phyloP scores from a whole-genome alignment of 768 basidiomycete genomes.

The Hygrophoropsis aurantiaca region DNA sequence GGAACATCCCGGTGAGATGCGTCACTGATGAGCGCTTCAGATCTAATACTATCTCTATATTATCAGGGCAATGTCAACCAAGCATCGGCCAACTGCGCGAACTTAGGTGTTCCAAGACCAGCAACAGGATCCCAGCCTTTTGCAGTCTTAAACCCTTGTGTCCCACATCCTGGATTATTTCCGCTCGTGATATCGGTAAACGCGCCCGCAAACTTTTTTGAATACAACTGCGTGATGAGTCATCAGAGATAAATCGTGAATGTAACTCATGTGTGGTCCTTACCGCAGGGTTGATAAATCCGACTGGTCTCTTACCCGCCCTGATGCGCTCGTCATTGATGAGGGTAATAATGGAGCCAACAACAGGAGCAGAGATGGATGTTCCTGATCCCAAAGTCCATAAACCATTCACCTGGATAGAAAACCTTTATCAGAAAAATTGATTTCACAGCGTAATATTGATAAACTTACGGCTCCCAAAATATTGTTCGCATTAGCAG shows the following conservation, averaged over 20 bases:
- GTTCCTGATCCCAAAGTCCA: slow-evolving; percentile 49
- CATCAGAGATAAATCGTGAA: too few relatives aligned
- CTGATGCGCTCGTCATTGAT: slow-evolving; percentile 61
- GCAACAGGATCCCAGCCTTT: slow-evolving; percentile 39
- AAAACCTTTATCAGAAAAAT: too few relatives aligned
- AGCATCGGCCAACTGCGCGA: too few relatives aligned
- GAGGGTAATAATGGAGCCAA: slow-evolving; percentile 58
- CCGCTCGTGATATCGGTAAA: slow-evolving; percentile 53
- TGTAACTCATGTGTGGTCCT: too few relatives aligned
- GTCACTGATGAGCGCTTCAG: too few relatives aligned
- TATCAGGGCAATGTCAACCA: too few relatives aligned
- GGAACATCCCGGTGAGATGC: too few relatives aligned
- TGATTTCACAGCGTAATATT: too few relatives aligned
- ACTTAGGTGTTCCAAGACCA: slow-evolving; percentile 50
- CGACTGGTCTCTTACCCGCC: slow-evolving; percentile 45
- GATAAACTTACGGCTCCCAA: slow-evolving; percentile 12
- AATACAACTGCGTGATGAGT: slow-evolving; percentile 39
- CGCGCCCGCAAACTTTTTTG: slow-evolving; percentile 33
- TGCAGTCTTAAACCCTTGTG: slow-evolving; percentile 30
- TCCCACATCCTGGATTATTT: slow-evolving; percentile 47
- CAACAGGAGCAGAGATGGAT: slow-evolving; percentile 58
- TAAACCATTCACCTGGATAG: slow-evolving; percentile 36
- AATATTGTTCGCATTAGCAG: slow-evolving; percentile 44
- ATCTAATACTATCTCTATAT: too few relatives aligned
- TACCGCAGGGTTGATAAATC: slow-evolving; percentile 59